phyloP scores from a whole-genome alignment of 2,329 filamentous ascomycete genomes.

The Parastagonospora nodorum region DNA sequence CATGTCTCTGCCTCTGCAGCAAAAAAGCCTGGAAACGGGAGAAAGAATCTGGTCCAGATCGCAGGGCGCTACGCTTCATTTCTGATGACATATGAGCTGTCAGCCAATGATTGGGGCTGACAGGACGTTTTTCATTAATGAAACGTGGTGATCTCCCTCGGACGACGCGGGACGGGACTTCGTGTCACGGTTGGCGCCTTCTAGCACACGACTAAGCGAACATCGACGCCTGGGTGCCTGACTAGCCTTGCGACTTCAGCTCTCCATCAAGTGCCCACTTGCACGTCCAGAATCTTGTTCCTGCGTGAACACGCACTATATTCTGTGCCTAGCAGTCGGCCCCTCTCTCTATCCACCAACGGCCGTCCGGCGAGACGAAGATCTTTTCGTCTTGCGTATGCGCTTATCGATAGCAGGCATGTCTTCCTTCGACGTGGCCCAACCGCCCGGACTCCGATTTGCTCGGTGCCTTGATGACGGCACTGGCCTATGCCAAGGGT shows the following conservation, averaged over 20 bases:
- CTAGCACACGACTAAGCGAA: slow-evolving; percentile 7
- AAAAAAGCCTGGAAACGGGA: background rate
- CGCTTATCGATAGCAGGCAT: slow-evolving; percentile 10
- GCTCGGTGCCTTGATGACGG: slow-evolving; percentile 8
- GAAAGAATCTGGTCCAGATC: background rate
- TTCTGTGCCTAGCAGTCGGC: slow-evolving; percentile 4
- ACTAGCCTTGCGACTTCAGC: slow-evolving; percentile 13
- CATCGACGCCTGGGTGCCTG: slow-evolving; percentile 6
- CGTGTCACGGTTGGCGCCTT: slow-evolving; percentile 14
- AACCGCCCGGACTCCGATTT: slow-evolving; percentile 10
- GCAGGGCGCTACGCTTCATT: background rate
- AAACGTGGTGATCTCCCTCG: slow-evolving; percentile 6
- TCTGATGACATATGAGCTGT: background rate
- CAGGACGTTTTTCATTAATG: background rate
- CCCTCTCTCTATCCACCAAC: slow-evolving; percentile 5
- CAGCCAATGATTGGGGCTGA: slow-evolving; percentile 1
- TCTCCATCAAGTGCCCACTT: slow-evolving; percentile 1
- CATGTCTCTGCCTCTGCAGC: background rate
- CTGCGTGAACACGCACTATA: slow-evolving; percentile 13
- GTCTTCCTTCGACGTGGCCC: slow-evolving; percentile 19
- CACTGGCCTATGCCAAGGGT: slow-evolving; percentile 5
- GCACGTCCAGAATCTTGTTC: slow-evolving; percentile 12
- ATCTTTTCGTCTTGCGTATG: slow-evolving; percentile 12
- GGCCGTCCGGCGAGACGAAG: slow-evolving; percentile 1
- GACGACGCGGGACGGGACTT: slow-evolving; percentile 8